A percentile compares a stretch with the other conserved stretches of the same genome.
Evolutionary conservation across 2,329 filamentous ascomycete species (phyloP).

Genomic region (Apiospora malaysiana): DNA sequence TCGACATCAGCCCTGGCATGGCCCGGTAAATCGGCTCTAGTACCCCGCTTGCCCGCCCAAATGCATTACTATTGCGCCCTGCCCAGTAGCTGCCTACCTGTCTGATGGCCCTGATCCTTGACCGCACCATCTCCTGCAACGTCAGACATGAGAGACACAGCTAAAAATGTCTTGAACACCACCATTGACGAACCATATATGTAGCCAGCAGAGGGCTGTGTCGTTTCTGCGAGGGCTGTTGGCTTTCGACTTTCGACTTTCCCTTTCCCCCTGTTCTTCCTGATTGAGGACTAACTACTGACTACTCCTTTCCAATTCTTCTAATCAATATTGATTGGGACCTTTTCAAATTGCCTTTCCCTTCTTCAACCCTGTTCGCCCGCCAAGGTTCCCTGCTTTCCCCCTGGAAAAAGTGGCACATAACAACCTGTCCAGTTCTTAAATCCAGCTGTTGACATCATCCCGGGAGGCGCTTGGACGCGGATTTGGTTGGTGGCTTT

Average conservation of each 20-base stretch:
- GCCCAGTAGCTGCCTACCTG: not conserved
- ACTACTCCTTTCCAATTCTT: constrained; percentile 3
- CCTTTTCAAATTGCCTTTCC: not conserved
- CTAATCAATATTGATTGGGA: not conserved
- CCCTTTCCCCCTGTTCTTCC: not conserved
- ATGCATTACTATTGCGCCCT: not conserved
- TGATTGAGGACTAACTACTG: too few species aligned
- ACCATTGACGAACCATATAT: constrained; percentile 2
- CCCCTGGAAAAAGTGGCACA: constrained; percentile 15
- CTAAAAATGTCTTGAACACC: constrained; percentile 2
- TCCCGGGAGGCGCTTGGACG: constrained; percentile 4
- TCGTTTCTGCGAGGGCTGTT: not conserved
- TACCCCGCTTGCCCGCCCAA: not conserved
- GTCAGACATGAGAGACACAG: constrained; percentile 9
- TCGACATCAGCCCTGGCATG: constrained; percentile 16
- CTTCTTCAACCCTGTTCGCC: not conserved
- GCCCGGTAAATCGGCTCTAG: constrained; percentile 16
- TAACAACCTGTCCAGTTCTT: not conserved
- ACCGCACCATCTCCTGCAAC: constrained; percentile 10
- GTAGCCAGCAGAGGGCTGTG: not conserved
- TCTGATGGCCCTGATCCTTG: constrained; percentile 4
- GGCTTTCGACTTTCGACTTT: too few species aligned
- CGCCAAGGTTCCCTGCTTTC: not conserved
- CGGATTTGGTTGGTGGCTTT: constrained; percentile 5
- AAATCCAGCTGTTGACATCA: constrained; percentile 17